Evolutionary conservation across 2,329 filamentous ascomycete species (phyloP), one percentile per base, ranked within the genome.

Genomic region (Penicillium carneum): DNA sequence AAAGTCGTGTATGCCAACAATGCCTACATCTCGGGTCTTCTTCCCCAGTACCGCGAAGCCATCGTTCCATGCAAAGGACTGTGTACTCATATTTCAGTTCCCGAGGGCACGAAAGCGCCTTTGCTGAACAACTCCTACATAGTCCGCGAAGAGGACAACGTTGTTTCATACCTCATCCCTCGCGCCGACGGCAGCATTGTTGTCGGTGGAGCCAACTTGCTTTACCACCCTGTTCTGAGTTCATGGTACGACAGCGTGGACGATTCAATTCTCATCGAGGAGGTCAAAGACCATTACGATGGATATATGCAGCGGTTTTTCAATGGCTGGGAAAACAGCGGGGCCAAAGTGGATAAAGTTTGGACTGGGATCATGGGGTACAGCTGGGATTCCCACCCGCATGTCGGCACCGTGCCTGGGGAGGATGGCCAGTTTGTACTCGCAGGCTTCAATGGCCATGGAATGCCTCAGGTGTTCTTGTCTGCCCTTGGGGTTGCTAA

Each of bases 1-100:
- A 84, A 87, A 36, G 86, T 96, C 23, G 83, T 97, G 18, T 84
- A 96, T 20, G 90, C 92, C 6, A 94, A 91, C 0, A 97, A 97
- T 72, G 93, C 83, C 3, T 96, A 96, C 75, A 93, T 91, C 0
- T 91, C 90, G 1, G 85, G 88, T 61, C 82, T 97, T 8, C 79
- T 96, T 1, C 91, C 91, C 0, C 74, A 80, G 36, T 89, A 96
- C 68, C 81, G 85, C 2, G 86, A 88, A 64, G 82, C 93, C 16
- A 90, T 97, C 63, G 86, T 93, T 1, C 93, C 93, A 0, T 88
- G 90, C 11, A 84, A 90, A n/a, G 92, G 91, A 0, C 72, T 79
- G 12, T 78, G 77, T 64, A 74, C 72, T 31, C 76, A 75, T 41
- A 74, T 79, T 39, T 66, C 68, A 1, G 63, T 72, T 1, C 73